phyloP scores from a whole-genome alignment of 2,329 filamentous ascomycete species.

The Cladosporium phlei region DNA sequence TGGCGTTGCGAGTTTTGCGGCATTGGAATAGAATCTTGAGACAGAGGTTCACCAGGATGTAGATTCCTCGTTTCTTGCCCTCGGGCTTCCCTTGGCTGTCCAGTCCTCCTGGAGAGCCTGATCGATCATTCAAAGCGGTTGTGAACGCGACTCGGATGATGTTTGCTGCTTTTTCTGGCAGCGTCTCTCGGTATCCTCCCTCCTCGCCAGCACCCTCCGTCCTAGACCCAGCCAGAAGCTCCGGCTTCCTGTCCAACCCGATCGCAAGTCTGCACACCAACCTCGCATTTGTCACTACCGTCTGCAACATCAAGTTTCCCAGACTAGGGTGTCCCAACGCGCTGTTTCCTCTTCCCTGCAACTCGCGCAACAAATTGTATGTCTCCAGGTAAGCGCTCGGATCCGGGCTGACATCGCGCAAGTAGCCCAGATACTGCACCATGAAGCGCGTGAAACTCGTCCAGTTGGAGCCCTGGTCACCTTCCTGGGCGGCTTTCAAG shows the following conservation, averaged over 20 bases:
- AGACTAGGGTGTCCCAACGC: constrained; percentile 75
- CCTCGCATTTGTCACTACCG: constrained; percentile 75
- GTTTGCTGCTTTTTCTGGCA: constrained; percentile 84
- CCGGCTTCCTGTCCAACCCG: constrained; percentile 73
- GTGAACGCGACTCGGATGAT: constrained; percentile 88
- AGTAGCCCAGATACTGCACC: constrained; percentile 73
- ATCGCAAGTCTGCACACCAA: constrained; percentile 79
- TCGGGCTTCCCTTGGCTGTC: constrained; percentile 60
- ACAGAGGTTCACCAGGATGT: constrained; percentile 86
- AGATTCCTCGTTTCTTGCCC: constrained; percentile 82
- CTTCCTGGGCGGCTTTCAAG: constrained; percentile 61
- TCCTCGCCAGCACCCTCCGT: constrained; percentile 40
- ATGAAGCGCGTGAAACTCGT: constrained; percentile 73
- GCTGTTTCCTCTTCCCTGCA: constrained; percentile 78
- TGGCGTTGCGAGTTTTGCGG: constrained; percentile 74
- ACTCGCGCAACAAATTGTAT: constrained; percentile 66
- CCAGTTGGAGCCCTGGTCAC: constrained; percentile 64
- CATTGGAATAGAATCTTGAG: constrained; percentile 86
- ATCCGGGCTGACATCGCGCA: constrained; percentile 75
- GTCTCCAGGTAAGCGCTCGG: constrained; percentile 69
- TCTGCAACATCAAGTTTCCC: constrained; percentile 76
- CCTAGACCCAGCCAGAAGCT: constrained; percentile 64
- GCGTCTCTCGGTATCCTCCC: constrained; percentile 66
- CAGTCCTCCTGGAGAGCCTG: constrained; percentile 49
- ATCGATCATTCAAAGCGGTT: constrained; percentile 78